phyloP scores from a whole-genome alignment of 176 grass and related monocot species.

The Tuctoria greenei region DNA sequence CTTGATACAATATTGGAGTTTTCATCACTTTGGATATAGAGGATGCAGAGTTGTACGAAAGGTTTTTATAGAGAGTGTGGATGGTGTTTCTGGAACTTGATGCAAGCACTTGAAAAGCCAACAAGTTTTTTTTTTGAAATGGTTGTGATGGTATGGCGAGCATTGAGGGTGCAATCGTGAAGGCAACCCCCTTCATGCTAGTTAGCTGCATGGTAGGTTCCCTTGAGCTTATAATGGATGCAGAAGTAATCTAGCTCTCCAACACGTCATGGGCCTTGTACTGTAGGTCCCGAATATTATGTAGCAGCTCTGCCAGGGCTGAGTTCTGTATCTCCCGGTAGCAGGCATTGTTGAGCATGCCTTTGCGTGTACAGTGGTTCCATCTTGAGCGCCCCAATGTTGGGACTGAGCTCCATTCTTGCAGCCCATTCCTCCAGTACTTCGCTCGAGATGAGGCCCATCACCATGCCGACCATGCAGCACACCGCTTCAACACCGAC shows the following conservation, averaged over 20 bases:
- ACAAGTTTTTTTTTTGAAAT: background rate
- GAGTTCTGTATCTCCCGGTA: too few species aligned
- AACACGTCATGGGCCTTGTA: too few species aligned
- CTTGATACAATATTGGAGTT: background rate
- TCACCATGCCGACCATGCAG: constrained; percentile 17
- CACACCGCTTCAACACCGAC: background rate
- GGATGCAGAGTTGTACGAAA: background rate
- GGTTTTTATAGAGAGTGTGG: background rate
- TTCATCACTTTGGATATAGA: background rate
- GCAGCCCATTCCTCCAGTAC: constrained; percentile 33
- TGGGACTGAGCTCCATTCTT: background rate
- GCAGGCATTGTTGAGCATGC: too few species aligned
- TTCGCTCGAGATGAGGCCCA: background rate
- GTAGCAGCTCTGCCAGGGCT: too few species aligned
- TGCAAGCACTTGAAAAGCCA: background rate
- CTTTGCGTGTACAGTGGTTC: too few species aligned
- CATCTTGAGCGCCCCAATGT: background rate
- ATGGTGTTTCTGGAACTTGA: background rate
- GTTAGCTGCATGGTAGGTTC: too few species aligned
- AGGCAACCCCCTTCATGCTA: background rate
- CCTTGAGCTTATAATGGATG: too few species aligned
- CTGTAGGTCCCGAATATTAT: too few species aligned
- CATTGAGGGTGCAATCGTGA: background rate
- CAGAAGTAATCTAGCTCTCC: too few species aligned
- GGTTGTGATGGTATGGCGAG: background rate